Conservation (phyloP, 2,329 filamentous ascomycete genomes). For the Monosporascus ibericus region DNA sequence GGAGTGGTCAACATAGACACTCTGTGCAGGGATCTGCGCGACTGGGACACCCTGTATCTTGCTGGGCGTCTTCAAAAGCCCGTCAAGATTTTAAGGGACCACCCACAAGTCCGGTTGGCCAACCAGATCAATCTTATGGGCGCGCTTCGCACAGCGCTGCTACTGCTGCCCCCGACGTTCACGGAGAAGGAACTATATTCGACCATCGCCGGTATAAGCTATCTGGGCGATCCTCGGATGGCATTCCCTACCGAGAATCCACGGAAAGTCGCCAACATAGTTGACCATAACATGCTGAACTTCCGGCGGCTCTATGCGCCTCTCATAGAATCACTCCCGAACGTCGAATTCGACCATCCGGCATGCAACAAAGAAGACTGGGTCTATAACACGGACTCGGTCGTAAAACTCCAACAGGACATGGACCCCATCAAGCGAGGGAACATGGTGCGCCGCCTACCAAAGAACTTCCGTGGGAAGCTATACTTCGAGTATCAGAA, state of each 20-base stretch:
- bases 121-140: slow-evolving; percentile 96
- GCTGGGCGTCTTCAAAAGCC: slow-evolving; percentile 94
- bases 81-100: slow-evolving; percentile 89
- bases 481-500: slow-evolving; percentile 94
- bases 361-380: slow-evolving; percentile 53
- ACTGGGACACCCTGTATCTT: slow-evolving; percentile 95
- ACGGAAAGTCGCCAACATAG: slow-evolving; percentile 89
- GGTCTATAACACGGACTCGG: slow-evolving; percentile 55
- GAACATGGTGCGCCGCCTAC: slow-evolving; percentile 93
- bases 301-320: slow-evolving; percentile 90
- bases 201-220: slow-evolving; percentile 87
- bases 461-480: slow-evolving; percentile 77
- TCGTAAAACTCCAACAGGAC: slow-evolving; percentile 73
- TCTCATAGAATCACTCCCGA: slow-evolving; percentile 83
- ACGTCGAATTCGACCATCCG: slow-evolving; percentile 69
- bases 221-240: slow-evolving; percentile 97
- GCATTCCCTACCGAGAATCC: slow-evolving; percentile 82
- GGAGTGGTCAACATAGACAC: slow-evolving; percentile 94
- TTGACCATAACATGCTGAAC: slow-evolving; percentile 81
- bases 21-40: slow-evolving; percentile 74
- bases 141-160: slow-evolving; percentile 80
- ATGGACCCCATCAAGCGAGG: slow-evolving; percentile 87
- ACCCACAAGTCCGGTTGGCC: slow-evolving; percentile 83
- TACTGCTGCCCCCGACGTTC: slow-evolving; percentile 78
- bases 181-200: slow-evolving; percentile 83